A percentile compares a stretch with the other conserved stretches of the same genome.
Conservation (phyloP, 345 rosid genomes). For the Linum tenue region DNA sequence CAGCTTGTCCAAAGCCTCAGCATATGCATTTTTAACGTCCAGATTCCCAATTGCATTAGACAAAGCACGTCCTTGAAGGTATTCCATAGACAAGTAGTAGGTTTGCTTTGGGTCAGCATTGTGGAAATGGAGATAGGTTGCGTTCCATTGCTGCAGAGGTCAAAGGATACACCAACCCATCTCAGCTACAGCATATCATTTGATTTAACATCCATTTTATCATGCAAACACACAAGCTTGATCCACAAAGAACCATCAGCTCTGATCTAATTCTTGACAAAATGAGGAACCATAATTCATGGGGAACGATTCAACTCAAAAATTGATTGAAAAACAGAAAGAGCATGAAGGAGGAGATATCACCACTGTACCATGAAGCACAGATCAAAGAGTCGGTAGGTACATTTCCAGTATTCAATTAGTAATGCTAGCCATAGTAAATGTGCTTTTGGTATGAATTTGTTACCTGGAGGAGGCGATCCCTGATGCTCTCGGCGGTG, state of each 20-base stretch:
- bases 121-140: slow-evolving; percentile 69
- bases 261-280: no score
- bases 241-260: not conserved
- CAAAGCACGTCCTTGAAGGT: slow-evolving; percentile 94
- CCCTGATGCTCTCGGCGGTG: slow-evolving; percentile 81
- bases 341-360: not conserved
- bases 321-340: not conserved
- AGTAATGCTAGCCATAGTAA: no score
- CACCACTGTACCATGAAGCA: no score
- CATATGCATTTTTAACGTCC: slow-evolving; percentile 61
- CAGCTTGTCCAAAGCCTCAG: slow-evolving; percentile 59
- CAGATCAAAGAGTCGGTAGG: not conserved
- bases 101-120: slow-evolving; percentile 85
- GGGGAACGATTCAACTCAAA: no score
- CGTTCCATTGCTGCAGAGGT: slow-evolving; percentile 74
- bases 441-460: no score
- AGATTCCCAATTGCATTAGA: slow-evolving; percentile 82
- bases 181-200: not conserved
- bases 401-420: not conserved
- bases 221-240: not conserved
- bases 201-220: not conserved
- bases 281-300: no score
- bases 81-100: slow-evolving; percentile 93
- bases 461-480: slow-evolving; percentile 68
- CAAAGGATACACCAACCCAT: slow-evolving; percentile 3